Percentiles rank a stretch among this genome's conserved stretches.
These are phyloP conservation scores for Cutaneotrichosporon sp. DNA, from an alignment of 1,284 basidiomycete genomes.

Conservation along the genomic window DNA sequence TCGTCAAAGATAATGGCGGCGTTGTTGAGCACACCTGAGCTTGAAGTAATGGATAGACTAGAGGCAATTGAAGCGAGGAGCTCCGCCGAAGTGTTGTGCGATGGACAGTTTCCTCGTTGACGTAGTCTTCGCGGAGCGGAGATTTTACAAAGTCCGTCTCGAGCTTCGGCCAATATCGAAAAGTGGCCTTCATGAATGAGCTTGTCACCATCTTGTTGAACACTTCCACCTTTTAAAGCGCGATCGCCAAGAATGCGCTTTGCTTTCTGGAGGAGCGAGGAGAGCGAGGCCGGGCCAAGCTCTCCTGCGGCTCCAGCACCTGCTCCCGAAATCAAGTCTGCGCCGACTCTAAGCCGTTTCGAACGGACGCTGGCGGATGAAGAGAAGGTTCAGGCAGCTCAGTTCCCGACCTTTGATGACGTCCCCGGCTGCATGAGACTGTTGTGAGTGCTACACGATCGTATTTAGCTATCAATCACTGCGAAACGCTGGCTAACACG, in stretches of 20 bases:
- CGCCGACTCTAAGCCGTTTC: conserved; percentile 27
- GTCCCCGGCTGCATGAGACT: conserved; percentile 71
- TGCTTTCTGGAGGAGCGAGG: conserved; percentile 4
- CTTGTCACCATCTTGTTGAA: too few species aligned
- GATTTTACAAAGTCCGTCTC: too few species aligned
- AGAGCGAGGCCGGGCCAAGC: conserved; percentile 2
- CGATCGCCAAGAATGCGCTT: conserved; percentile 10
- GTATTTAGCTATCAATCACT: too few species aligned
- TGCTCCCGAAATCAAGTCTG: background rate
- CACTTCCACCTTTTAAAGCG: too few species aligned
- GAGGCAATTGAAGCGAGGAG: too few species aligned
- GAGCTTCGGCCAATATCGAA: too few species aligned
- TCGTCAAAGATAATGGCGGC: background rate
- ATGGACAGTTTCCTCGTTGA: too few species aligned
- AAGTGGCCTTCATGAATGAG: too few species aligned
- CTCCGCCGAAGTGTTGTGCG: too few species aligned
- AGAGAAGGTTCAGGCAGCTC: conserved; percentile 38
- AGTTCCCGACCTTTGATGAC: conserved; percentile 67
- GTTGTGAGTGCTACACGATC: conserved; percentile 53
- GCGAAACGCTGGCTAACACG: too few species aligned
- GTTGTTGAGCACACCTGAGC: background rate
- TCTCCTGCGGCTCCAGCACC: background rate
- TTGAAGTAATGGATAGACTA: too few species aligned
- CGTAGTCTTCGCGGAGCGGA: too few species aligned
- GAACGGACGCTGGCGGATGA: conserved; percentile 40